Evolutionary conservation across 2,329 filamentous ascomycete genomes (phyloP).

Genomic region (Aspergillus ruber): DNA sequence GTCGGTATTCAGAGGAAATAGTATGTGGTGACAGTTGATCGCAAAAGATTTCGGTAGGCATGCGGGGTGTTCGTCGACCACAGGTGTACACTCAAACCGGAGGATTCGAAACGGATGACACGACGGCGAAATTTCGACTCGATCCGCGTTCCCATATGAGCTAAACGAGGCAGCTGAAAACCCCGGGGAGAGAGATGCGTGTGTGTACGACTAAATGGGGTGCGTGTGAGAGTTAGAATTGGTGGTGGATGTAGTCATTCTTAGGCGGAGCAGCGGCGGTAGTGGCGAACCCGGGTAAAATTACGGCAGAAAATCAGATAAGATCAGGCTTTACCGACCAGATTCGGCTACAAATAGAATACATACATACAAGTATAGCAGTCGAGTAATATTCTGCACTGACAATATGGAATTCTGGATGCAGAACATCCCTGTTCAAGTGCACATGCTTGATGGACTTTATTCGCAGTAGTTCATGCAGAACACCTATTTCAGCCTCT

Average conservation of each 20-base stretch:
- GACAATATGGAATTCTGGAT: no score
- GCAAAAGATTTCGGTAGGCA: not conserved
- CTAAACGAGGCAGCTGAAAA: not conserved
- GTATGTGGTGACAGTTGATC: not conserved
- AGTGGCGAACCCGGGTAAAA: not conserved
- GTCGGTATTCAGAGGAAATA: not conserved
- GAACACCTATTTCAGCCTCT: not conserved
- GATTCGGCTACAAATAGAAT: not conserved
- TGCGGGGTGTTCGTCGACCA: not conserved
- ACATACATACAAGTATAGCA: not conserved
- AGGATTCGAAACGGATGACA: not conserved
- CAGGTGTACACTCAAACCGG: not conserved
- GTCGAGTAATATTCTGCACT: no score
- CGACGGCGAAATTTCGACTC: not conserved
- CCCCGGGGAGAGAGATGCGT: not conserved
- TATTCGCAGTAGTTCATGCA: not conserved
- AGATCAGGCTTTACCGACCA: not conserved
- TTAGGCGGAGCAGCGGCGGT: not conserved
- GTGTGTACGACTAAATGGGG: not conserved
- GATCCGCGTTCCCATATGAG: not conserved
- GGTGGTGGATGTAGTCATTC: not conserved
- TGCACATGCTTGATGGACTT: no score
- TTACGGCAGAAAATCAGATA: not conserved
- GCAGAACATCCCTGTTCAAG: no score
- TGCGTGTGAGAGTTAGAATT: not conserved